Conservation (phyloP, 805 yeast genomes). For the Starmerella etchellsii region DNA sequence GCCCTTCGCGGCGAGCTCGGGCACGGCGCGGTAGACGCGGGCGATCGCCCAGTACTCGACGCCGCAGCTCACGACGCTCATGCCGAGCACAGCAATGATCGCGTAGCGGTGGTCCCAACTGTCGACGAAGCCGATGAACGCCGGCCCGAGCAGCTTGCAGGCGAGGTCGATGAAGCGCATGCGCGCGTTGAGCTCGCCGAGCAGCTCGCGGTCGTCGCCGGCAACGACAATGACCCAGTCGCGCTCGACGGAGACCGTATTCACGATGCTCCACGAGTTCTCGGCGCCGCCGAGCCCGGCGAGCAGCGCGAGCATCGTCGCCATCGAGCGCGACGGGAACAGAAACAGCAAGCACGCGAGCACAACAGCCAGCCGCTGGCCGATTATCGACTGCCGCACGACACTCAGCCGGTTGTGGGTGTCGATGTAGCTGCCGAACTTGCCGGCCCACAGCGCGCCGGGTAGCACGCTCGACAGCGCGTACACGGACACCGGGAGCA, state of each 20-base stretch:
- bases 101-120: slow-evolving; percentile 23
- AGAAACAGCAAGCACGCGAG: slow-evolving; percentile 22
- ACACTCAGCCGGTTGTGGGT: slow-evolving; percentile 24
- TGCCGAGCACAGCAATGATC: slow-evolving; percentile 22
- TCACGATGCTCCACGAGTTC: slow-evolving; percentile 27
- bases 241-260: slow-evolving; percentile 31
- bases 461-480: slow-evolving; percentile 24
- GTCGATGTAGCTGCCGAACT: slow-evolving; percentile 26
- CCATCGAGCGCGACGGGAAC: slow-evolving; percentile 12
- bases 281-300: slow-evolving; percentile 29
- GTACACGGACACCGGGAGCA: slow-evolving; percentile 29
- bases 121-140: slow-evolving; percentile 27
- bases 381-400: slow-evolving; percentile 27
- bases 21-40: slow-evolving; percentile 26
- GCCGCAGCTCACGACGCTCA: slow-evolving; percentile 25
- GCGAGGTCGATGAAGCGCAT: slow-evolving; percentile 31
- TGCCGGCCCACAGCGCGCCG: slow-evolving; percentile 14
- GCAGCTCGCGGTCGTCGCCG: slow-evolving; percentile 19
- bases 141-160: slow-evolving; percentile 31
- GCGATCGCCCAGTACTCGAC: slow-evolving; percentile 29
- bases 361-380: slow-evolving; percentile 25
- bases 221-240: slow-evolving; percentile 33
- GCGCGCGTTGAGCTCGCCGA: slow-evolving; percentile 26
- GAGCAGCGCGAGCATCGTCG: slow-evolving; percentile 15
- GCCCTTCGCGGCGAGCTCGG: slow-evolving; percentile 19